Percentiles rank a stretch among this genome's conserved stretches.
Evolutionary conservation across 352 stramenopile species (phyloP).

Genomic region (Phytophthora fragariae): DNA sequence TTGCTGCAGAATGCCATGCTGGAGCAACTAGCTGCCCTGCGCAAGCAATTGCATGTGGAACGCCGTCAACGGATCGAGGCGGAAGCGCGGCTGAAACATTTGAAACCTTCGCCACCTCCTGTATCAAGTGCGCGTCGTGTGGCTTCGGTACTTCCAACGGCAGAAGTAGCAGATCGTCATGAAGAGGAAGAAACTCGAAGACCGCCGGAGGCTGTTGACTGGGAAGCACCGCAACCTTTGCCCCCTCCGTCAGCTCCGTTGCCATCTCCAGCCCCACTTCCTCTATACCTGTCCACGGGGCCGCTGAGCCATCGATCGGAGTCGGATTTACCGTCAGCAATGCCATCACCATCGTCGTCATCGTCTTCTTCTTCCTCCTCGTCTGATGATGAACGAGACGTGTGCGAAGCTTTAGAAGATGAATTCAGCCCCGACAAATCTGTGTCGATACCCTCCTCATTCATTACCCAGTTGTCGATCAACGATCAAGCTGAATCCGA

Average conservation of each 20-base stretch:
- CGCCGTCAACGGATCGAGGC: constrained; percentile 70
- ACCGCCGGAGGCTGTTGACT: constrained; percentile 26
- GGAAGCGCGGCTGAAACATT: constrained; percentile 73
- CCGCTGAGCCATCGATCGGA: constrained; percentile 10
- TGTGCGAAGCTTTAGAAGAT: constrained; percentile 25
- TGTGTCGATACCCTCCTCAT: not conserved
- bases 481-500: constrained; percentile 15
- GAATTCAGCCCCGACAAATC: constrained; percentile 25
- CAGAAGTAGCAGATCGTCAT: not conserved
- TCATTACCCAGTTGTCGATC: not conserved
- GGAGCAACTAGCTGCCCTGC: constrained; percentile 75
- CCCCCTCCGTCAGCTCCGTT: constrained; percentile 50
- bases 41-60: constrained; percentile 83
- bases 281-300: constrained; percentile 42
- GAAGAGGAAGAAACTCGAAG: constrained; percentile 7
- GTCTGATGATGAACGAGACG: constrained; percentile 29
- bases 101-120: constrained; percentile 22
- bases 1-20: constrained; percentile 86
- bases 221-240: constrained; percentile 54
- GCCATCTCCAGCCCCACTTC: constrained; percentile 40
- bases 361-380: constrained; percentile 50
- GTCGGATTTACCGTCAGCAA: constrained; percentile 31
- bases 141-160: constrained; percentile 1
- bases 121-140: not conserved
- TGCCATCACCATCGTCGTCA: constrained; percentile 25